A percentile compares a stretch with the other conserved stretches of the same genome.
phyloP scores from a whole-genome alignment of 768 basidiomycete genomes.

The Mycena metata region DNA sequence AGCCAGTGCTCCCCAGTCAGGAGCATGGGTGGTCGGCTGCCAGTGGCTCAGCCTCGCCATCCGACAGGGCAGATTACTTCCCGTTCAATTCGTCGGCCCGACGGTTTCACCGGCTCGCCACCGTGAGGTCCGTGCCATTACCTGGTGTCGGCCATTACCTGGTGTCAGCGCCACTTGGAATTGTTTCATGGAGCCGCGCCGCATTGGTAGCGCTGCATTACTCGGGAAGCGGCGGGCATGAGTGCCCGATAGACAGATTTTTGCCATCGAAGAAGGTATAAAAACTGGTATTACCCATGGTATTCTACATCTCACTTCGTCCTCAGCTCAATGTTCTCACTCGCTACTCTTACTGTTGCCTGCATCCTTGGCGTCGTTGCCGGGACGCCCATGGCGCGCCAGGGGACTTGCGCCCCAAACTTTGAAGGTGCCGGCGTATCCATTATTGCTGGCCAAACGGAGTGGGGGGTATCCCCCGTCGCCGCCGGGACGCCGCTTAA shows the following conservation, averaged over 20 bases:
- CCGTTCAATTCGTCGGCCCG: neutral
- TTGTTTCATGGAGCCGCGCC: neutral
- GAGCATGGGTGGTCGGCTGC: no score
- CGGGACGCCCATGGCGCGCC: conserved; percentile 23
- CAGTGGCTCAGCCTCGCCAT: no score
- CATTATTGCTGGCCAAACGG: conserved; percentile 18
- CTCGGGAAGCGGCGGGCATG: neutral
- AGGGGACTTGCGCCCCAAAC: conserved; percentile 31
- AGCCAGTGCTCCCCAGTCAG: no score
- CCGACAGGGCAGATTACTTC: conserved; percentile 1
- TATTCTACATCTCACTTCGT: no score
- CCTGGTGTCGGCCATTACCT: neutral
- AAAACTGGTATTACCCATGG: conserved; percentile 9
- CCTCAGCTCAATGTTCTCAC: conserved; percentile 18
- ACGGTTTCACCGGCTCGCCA: neutral
- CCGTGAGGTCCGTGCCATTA: neutral
- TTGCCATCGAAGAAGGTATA: neutral
- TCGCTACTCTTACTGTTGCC: conserved; percentile 20
- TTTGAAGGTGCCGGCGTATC: conserved; percentile 35
- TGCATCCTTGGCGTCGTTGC: conserved; percentile 24
- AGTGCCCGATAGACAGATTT: neutral
- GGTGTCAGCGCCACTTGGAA: neutral
- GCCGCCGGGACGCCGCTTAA: conserved; percentile 31
- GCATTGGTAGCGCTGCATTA: neutral
- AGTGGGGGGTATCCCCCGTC: conserved; percentile 33